These are phyloP conservation scores for Talaromyces wortmannii DNA, from an alignment of 495 filamentous ascomycete genomes.

Conservation along the genomic window DNA sequence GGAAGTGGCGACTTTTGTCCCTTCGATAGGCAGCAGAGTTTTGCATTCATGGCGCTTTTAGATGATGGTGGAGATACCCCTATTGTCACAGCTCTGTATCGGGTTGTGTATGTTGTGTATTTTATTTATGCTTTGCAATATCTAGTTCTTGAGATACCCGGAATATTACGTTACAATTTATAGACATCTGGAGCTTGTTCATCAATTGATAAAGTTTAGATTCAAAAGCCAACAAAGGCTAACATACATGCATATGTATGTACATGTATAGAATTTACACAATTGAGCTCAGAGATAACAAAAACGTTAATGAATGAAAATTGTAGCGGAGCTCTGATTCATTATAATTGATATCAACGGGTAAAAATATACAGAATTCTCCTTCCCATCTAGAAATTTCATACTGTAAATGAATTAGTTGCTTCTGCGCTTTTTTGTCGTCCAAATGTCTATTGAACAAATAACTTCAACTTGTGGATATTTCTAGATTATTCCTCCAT, in stretches of 20 bases:
- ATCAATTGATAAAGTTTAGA: too few species aligned
- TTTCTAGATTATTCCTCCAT: constrained; percentile 36
- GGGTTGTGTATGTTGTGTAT: too few species aligned
- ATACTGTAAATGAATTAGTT: constrained; percentile 19
- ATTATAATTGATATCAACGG: background rate
- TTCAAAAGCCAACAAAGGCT: too few species aligned
- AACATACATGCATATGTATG: too few species aligned
- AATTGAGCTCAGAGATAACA: too few species aligned
- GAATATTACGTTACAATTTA: background rate
- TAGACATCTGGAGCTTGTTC: too few species aligned
- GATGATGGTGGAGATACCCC: background rate
- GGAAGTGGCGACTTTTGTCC: background rate
- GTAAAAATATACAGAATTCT: background rate
- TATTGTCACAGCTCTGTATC: too few species aligned
- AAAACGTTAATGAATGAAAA: background rate
- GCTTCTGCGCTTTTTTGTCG: background rate
- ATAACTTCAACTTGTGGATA: background rate
- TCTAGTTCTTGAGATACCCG: background rate
- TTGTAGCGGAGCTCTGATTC: background rate
- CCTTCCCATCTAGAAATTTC: constrained; percentile 9
- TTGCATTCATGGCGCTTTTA: background rate
- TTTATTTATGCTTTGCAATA: too few species aligned
- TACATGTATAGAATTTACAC: too few species aligned
- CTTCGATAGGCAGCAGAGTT: background rate
- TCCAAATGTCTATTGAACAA: background rate